Evolutionary conservation across 164 flowering plant genomes (phyloP).

Genomic region (Tetrastigma voinierianum): DNA sequence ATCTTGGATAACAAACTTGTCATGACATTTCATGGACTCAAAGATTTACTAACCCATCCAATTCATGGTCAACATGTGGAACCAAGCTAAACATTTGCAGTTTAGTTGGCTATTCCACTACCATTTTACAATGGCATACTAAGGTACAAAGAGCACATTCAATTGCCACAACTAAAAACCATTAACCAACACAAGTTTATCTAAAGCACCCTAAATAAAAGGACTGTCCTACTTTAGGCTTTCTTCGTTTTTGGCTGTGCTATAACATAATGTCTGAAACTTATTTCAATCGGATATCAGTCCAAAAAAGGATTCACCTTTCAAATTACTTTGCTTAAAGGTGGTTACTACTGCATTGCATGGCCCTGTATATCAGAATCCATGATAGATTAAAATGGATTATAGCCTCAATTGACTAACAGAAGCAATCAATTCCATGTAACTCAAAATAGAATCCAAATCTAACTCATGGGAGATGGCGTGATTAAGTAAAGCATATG

Average conservation of each 20-base stretch:
- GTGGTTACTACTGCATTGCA: neutral
- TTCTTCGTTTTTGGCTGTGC: neutral
- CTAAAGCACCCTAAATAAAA: neutral
- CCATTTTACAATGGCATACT: neutral
- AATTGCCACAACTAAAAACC: neutral
- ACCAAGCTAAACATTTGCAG: neutral
- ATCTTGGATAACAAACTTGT: neutral
- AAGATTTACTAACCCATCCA: neutral
- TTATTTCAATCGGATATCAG: neutral
- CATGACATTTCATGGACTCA: neutral
- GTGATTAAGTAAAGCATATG: too few relatives aligned
- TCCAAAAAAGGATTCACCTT: neutral
- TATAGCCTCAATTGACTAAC: neutral
- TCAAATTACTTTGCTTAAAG: neutral
- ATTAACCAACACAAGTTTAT: neutral
- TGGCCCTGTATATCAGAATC: neutral
- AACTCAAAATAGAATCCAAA: too few relatives aligned
- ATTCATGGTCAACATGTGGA: neutral
- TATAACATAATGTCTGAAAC: too few relatives aligned
- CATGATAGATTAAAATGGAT: neutral
- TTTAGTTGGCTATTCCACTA: neutral
- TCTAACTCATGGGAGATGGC: too few relatives aligned
- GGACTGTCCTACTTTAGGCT: neutral
- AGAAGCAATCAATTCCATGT: neutral
- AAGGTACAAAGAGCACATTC: conserved; percentile 1